Evolutionary conservation across 2,329 filamentous ascomycete species (phyloP), one percentile per base, ranked within the genome.

Genomic region (Ophiostoma tasmaniense): DNA sequence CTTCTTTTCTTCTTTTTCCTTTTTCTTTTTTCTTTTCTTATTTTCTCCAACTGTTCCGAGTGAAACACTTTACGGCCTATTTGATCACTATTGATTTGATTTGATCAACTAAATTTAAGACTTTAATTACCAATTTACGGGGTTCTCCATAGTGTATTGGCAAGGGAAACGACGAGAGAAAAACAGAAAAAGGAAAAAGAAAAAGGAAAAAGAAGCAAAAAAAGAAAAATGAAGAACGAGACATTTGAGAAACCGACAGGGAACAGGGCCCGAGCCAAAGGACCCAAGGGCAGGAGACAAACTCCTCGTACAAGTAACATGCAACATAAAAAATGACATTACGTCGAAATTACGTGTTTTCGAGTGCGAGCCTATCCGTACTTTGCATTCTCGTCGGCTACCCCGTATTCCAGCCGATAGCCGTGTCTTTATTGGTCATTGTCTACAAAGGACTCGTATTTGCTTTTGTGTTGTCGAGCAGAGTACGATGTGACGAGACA

Each of bases 261-360:
- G 45, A 50, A 50, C 17, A 50, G n/a, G 45, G 45, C 17, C 20
- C 17, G 22, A 50, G 45, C 45, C 45, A 50, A 50, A 22, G 37
- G 10, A 14, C 37, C 8, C 33, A 33, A 33, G 33, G 33, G 33
- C 33, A 33, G 37, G 11, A 39, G 37, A 39, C 8, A 14, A 39
- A 14, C 37, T 39, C 11, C 11, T 13, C 13, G 37, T 11, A 39
- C 3, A 39, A 39, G n/a, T 7, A 45, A 7, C 42, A 6, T n/a
- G 8, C 17, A n/a, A 8, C 17, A 1, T n/a, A n/a, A 61, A 7
- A 13, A 28, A 25, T 7, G 14, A 33, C 17, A 62, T 62, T 62
- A 62, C 59, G 59, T 62, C 30, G 59, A 37, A 62, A 62, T 35
- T 37, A 62, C 59, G 59, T 62, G 59, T 55, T 55, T 55, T 55